Evolutionary conservation across 2,329 filamentous ascomycete species (phyloP), one percentile per base, ranked within the genome.

Genomic region (Taxawa tesnikishii): DNA sequence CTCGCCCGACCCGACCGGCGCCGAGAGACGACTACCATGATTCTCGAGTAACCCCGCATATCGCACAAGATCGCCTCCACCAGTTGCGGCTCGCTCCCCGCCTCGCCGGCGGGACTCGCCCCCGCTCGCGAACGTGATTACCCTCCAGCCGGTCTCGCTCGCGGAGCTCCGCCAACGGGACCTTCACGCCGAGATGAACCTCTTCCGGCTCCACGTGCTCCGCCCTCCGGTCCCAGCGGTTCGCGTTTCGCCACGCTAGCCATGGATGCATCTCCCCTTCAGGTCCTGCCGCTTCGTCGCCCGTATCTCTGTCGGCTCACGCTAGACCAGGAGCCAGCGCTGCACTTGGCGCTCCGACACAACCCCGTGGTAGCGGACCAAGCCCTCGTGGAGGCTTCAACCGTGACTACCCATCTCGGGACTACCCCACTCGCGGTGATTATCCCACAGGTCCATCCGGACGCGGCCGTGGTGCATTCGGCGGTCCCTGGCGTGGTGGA

Each of bases 111-210:
- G 11, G 10, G 29, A 4, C 44, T 45, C 14, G 54, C 52, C 14
- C 53, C 53, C 26, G 49, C 54, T n/a, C 49, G 52, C 17, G 48
- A 49, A 35, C 49, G 51, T n/a, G 58, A 59, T 5, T 45, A 47
- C 13, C 54, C 56, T 16, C 41, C 32, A 26, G 34, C 31, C 4
- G 42, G 44, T 21, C n/a, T n/a, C n/a, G 28, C 32, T 9, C 36
- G 42, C 11, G 38, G 43, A 24, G 43, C 44, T 29, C 43, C 46
- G 10, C 49, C 47, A n/a, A 48, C 43, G 16, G 46, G 48, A 25
- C 48, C 39, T 6, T 40, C 44, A 12, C 44, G 45, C 23, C 27
- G 28, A 31, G 25, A 30, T 19, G 36, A 28, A 17, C 33, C 37
- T 13, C 18, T 30, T 12, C 33, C 36, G 15, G 31, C 36, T 12